A percentile compares a stretch with the other conserved stretches of the same genome.
Evolutionary conservation across 179 eudicot genomes (phyloP).

Genomic region (Vitellaria paradoxa): DNA sequence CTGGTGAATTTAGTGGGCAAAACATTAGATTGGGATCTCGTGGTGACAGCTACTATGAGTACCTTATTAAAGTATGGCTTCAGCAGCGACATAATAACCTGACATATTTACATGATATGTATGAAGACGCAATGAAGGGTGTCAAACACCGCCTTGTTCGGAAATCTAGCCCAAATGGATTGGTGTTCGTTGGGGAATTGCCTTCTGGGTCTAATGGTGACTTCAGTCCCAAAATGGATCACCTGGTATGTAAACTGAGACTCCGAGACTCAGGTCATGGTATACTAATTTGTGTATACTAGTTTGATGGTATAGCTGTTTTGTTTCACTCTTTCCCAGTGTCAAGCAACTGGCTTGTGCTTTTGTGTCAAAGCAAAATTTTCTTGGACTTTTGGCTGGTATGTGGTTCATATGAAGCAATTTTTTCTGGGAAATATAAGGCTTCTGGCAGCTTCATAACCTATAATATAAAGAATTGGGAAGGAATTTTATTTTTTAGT

Average conservation of each 20-base stretch:
- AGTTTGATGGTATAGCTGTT: not conserved
- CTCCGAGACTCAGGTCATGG: too few relatives aligned
- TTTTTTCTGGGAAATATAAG: not conserved
- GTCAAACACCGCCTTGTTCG: conserved; percentile 80
- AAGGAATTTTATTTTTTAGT: not conserved
- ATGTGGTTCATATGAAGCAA: not conserved
- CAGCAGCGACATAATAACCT: conserved; percentile 57
- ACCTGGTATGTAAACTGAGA: conserved; percentile 56
- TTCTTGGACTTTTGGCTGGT: not conserved
- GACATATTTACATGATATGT: conserved; percentile 78
- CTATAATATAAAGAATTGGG: not conserved
- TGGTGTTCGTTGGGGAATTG: conserved; percentile 92
- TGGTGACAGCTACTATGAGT: conserved; percentile 98
- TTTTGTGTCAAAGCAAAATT: not conserved
- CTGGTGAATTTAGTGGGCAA: conserved; percentile 84
- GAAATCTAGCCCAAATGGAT: conserved; percentile 72
- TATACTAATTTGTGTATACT: not conserved
- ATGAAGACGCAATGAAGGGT: conserved; percentile 94
- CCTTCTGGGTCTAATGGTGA: conserved; percentile 67
- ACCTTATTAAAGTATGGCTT: conserved; percentile 95
- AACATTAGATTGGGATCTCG: conserved; percentile 96
- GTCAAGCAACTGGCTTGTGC: not conserved
- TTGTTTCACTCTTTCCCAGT: not conserved
- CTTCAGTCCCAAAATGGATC: conserved; percentile 98
- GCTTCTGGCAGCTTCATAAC: not conserved